A percentile compares a stretch with the other conserved stretches of the same genome.
Conservation (phyloP, 1,139 yeast genomes). For the Pneumocystis murina region DNA sequence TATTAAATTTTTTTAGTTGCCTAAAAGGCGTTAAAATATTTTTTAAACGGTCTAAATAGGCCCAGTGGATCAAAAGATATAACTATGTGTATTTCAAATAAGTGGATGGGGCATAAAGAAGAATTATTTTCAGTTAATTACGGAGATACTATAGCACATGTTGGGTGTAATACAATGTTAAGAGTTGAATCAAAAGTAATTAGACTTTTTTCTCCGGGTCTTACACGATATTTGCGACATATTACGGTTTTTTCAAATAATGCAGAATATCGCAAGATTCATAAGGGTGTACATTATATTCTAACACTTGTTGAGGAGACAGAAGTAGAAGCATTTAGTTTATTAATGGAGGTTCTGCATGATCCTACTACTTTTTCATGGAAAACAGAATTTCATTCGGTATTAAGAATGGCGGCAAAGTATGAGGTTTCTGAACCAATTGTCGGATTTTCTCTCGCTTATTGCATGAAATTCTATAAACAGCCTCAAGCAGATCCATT, state of each 20-base stretch:
- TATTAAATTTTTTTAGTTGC: too few relatives aligned
- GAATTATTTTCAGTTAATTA: background rate
- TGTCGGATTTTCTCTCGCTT: background rate
- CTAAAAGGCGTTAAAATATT: too few relatives aligned
- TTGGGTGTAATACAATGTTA: background rate
- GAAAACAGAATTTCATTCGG: background rate
- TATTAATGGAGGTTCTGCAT: background rate
- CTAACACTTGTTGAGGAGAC: background rate
- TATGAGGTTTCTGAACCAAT: background rate
- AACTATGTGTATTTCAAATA: background rate
- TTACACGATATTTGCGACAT: background rate
- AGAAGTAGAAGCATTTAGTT: background rate
- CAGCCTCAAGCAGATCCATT: background rate
- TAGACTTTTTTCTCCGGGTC: background rate
- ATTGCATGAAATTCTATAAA: background rate
- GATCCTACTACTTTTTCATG: background rate
- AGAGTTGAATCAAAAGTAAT: background rate
- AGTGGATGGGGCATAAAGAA: background rate
- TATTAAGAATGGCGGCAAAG: background rate
- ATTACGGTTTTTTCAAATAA: background rate
- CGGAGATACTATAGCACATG: background rate
- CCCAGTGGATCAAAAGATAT: too few relatives aligned
- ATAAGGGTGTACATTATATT: background rate
- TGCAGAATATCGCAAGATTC: background rate
- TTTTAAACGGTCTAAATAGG: too few relatives aligned